Evolutionary conservation across 768 basidiomycete genomes (phyloP).

Genomic region (Crassisporium funariophilum): DNA sequence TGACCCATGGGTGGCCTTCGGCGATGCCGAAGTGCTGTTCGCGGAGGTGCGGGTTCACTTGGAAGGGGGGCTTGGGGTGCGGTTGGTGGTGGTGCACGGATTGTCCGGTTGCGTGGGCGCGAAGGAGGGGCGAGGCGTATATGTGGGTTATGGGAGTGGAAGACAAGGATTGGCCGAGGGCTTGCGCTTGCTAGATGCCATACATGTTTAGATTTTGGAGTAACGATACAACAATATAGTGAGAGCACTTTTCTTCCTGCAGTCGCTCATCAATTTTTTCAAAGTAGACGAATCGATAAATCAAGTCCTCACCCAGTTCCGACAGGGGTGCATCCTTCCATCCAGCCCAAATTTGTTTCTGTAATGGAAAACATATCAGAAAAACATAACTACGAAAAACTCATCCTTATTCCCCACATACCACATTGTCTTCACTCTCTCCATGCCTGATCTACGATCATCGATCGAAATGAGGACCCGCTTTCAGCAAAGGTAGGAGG

Average conservation of each 20-base stretch:
- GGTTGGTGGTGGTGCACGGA: conserved; percentile 54
- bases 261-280: no score
- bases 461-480: neutral
- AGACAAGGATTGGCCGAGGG: conserved; percentile 58
- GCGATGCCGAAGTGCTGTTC: conserved; percentile 76
- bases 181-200: conserved; percentile 54
- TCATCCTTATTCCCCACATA: conserved; percentile 32
- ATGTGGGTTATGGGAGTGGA: conserved; percentile 52
- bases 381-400: no score
- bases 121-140: conserved; percentile 68
- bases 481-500: neutral
- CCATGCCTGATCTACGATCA: conserved; percentile 25
- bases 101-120: conserved; percentile 63
- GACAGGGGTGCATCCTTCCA: conserved; percentile 79
- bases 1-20: conserved; percentile 61
- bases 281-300: no score
- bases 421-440: conserved; percentile 69
- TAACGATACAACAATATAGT: neutral
- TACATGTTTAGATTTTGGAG: no score
- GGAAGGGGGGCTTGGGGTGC: conserved; percentile 56
- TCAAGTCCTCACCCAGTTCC: conserved; percentile 58
- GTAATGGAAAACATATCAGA: neutral
- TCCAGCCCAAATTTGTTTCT: conserved; percentile 66
- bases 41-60: conserved; percentile 54
- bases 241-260: conserved; percentile 22